Conservation (phyloP, 768 basidiomycete species). For the Amanita polypyramis region DNA sequence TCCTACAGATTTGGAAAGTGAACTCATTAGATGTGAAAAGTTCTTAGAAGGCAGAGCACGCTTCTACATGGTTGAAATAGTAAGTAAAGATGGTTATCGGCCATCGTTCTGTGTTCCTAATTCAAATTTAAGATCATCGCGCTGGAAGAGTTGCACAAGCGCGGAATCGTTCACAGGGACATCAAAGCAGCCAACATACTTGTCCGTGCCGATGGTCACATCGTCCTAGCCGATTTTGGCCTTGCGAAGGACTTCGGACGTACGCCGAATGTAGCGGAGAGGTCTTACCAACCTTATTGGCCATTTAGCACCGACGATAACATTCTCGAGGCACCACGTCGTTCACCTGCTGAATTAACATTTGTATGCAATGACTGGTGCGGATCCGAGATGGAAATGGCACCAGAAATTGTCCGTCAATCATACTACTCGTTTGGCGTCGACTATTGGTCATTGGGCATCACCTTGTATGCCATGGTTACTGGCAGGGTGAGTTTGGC, state of each 20-base stretch:
- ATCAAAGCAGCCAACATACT: constrained; percentile 24
- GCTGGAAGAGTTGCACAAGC: constrained; percentile 20
- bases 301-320: constrained; percentile 17
- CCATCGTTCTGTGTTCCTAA: not conserved
- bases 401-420: constrained; percentile 20
- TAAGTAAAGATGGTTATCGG: constrained; percentile 10
- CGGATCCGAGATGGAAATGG: constrained; percentile 22
- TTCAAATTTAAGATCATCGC: constrained; percentile 17
- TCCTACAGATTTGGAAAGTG: constrained; percentile 21
- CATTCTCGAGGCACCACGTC: constrained; percentile 12
- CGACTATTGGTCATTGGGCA: constrained; percentile 76
- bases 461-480: constrained; percentile 64
- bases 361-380: constrained; percentile 18
- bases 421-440: constrained; percentile 20
- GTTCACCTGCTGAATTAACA: constrained; percentile 15
- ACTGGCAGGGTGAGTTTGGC: constrained; percentile 34
- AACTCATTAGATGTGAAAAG: constrained; percentile 17
- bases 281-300: constrained; percentile 23
- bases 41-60: constrained; percentile 16
- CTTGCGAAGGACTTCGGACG: constrained; percentile 19
- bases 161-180: constrained; percentile 24
- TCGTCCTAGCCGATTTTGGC: constrained; percentile 23
- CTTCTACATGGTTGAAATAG: constrained; percentile 26
- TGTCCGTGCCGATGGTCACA: constrained; percentile 19
- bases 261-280: constrained; percentile 16